These are phyloP conservation scores for Mentha longifolia DNA, from an alignment of 257 asterid genomes.

Conservation along the genomic window DNA sequence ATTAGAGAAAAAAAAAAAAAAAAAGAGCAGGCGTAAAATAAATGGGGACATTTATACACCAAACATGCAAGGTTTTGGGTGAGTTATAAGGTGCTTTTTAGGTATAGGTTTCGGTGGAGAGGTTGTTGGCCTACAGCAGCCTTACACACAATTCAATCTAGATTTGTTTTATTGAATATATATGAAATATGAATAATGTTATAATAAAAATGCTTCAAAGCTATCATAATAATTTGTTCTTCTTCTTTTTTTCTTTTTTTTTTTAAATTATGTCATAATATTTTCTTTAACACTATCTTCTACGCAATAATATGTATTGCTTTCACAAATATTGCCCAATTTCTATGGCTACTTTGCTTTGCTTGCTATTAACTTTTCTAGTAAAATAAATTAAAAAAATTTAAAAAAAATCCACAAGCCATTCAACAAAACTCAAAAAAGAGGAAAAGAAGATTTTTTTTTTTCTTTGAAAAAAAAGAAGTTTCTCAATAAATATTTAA, in stretches of 20 bases:
- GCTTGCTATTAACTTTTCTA: neutral
- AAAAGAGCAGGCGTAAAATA: neutral
- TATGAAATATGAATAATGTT: neutral
- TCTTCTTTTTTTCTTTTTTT: no score
- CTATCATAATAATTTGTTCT: neutral
- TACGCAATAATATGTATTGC: conserved; percentile 16
- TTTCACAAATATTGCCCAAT: neutral
- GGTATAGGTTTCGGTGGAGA: neutral
- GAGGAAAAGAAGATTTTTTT: no score
- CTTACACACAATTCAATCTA: neutral
- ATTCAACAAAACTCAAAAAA: neutral
- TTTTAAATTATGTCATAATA: neutral
- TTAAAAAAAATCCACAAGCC: neutral
- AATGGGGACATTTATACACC: conserved; percentile 8
- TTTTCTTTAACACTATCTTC: neutral
- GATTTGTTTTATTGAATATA: conserved; percentile 20
- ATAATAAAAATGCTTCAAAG: conserved; percentile 15
- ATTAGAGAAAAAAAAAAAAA: no score
- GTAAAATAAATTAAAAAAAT: neutral
- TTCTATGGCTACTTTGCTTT: neutral
- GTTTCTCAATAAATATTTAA: no score
- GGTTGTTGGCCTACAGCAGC: conserved; percentile 12
- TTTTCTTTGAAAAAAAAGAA: no score
- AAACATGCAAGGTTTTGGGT: conserved; percentile 5
- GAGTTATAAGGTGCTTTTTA: neutral